Base-by-base conservation (phyloP, 1,139 yeast genomes). In the Yamadazyma oceani region DNA sequence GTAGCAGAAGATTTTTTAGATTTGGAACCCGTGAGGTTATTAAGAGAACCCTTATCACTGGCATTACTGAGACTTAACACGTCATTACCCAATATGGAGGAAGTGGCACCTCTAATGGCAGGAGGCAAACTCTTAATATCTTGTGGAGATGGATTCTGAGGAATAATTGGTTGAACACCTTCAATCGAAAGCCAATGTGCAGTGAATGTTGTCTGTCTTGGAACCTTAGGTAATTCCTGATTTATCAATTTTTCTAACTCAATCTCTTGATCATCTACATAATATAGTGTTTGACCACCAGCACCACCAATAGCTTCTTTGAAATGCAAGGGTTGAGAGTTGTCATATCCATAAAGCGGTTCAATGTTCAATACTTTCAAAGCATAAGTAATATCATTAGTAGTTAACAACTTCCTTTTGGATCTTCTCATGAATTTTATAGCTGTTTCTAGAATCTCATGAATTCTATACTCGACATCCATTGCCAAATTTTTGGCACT, bases 181-280 rank as follows among this genome's bases (percentile, higher is more conserved):
- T 94, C 99, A 41, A 94, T 87, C 1, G 98, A 97, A 29, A 94
- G 73, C 98, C 99, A 94, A 60, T 94, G 99, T 2, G 97, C 96
- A 0, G 97, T 88, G 58, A 86, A 90, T 0, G 96, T 82, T 1
- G 95, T 82, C 42, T 85, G 83, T 42, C 97, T 75, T 3, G 99
- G 98, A 2, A 94, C 96, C 54, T 85, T 87, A 5, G 99, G 99
- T 44, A 94, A 69, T 28, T 96, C 97, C 58, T 86, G 95, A 58
- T 92, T 90, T 51, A 94, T 86, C 45, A 94, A 72, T 56, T 88
- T 88, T 58, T 94, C 98, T 59, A 92, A 87, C 55, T 94, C 98
- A 31, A 92, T 82, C 57, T 90, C 97, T 48, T 81, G 85, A 46
- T 85, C 94, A 57, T 92, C 96, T 38, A 94, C 71, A 60, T 90